Evolutionary conservation across 345 rosid genomes (phyloP).

Genomic region (Murraya paniculata): DNA sequence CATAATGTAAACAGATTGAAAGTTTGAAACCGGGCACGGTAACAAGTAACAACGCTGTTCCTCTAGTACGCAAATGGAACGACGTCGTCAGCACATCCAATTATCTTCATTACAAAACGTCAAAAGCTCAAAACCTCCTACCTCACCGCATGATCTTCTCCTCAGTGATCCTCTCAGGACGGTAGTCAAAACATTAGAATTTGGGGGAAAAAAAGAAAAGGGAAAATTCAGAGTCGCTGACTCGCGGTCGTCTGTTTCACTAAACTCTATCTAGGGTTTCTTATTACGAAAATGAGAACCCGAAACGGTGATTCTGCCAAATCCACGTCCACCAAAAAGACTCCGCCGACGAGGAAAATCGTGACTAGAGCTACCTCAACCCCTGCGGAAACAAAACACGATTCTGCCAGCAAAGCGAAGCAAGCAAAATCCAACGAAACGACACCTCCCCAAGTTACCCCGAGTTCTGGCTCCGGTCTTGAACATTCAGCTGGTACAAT

Average conservation of each 20-base stretch:
- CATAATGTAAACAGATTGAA: no score
- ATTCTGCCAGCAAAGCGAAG: constrained; percentile 26
- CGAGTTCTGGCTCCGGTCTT: constrained; percentile 17
- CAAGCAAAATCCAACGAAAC: constrained; percentile 17
- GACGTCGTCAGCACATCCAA: not conserved
- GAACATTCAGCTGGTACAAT: constrained; percentile 35
- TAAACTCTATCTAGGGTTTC: not conserved
- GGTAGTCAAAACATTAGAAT: not conserved
- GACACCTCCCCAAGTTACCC: constrained; percentile 10
- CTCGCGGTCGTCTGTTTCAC: not conserved
- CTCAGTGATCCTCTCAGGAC: not conserved
- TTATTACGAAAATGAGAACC: constrained; percentile 30
- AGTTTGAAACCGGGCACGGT: no score
- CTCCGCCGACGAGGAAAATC: constrained; percentile 39
- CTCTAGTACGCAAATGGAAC: not conserved
- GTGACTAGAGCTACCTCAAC: constrained; percentile 12
- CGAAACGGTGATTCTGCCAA: constrained; percentile 28
- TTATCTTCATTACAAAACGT: not conserved
- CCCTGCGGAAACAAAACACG: constrained; percentile 15
- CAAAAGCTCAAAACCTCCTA: not conserved
- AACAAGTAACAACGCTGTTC: not conserved
- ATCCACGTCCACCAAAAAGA: constrained; percentile 24
- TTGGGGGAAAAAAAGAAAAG: not conserved
- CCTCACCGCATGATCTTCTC: not conserved
- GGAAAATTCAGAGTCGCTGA: not conserved